Conservation (phyloP, 768 basidiomycete species). For the Tricholoma bakamatsutake region DNA sequence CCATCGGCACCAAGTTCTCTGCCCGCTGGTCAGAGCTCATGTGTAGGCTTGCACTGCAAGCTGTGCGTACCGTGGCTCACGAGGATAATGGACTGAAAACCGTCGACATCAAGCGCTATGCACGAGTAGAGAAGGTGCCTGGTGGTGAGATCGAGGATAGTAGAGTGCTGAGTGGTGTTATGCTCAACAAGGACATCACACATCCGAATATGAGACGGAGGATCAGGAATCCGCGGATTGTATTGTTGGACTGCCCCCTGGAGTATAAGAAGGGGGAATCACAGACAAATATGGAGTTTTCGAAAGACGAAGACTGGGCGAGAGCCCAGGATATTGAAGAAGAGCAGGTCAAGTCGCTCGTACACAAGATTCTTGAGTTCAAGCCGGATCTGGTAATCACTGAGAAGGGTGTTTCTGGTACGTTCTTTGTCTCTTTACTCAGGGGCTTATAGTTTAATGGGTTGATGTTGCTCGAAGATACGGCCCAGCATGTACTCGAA, state of each 20-base stretch:
- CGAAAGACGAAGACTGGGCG: slow-evolving; percentile 90
- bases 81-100: slow-evolving; percentile 76
- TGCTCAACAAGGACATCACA: slow-evolving; percentile 98
- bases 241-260: slow-evolving; percentile 89
- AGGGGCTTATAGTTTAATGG: not conserved
- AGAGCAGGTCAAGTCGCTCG: slow-evolving; percentile 88
- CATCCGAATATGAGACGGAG: slow-evolving; percentile 94
- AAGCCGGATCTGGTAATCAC: slow-evolving; percentile 94
- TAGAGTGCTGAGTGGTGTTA: slow-evolving; percentile 80
- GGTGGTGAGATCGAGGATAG: slow-evolving; percentile 97
- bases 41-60: slow-evolving; percentile 91
- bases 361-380: slow-evolving; percentile 82
- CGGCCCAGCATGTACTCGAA: slow-evolving; percentile 86
- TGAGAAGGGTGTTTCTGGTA: slow-evolving; percentile 96
- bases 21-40: slow-evolving; percentile 95
- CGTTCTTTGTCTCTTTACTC: slow-evolving; percentile 20
- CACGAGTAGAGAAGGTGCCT: slow-evolving; percentile 94
- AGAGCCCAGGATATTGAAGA: slow-evolving; percentile 93
- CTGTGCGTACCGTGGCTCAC: slow-evolving; percentile 82
- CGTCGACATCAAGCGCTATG: slow-evolving; percentile 97
- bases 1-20: slow-evolving; percentile 98
- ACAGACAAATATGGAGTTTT: slow-evolving; percentile 98
- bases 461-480: slow-evolving; percentile 43
- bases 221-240: slow-evolving; percentile 83
- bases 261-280: slow-evolving; percentile 99